phyloP scores from a whole-genome alignment of 768 basidiomycete species.

The Leucogyrophana mollusca region DNA sequence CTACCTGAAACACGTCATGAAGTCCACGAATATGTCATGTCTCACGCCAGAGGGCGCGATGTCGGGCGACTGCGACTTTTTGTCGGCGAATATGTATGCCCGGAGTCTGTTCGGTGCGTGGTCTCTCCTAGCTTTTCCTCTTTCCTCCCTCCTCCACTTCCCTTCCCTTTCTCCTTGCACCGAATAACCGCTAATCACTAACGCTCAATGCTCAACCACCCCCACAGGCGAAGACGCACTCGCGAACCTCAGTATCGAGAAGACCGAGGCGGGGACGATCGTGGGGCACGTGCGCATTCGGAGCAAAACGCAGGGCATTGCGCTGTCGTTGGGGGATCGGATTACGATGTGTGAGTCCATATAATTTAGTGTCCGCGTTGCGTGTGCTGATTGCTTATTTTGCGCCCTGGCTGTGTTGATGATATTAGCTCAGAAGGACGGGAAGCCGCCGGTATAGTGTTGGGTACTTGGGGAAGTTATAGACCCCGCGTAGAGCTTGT shows the following conservation, averaged over 20 bases:
- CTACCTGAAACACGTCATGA: slow-evolving; percentile 94
- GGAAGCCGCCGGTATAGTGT: slow-evolving; percentile 33
- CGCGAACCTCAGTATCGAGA: slow-evolving; percentile 92
- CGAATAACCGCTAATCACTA: no score
- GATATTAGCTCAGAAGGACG: slow-evolving; percentile 46
- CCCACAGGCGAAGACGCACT: slow-evolving; percentile 87
- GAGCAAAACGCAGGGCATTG: slow-evolving; percentile 97
- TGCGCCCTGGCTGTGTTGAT: no score
- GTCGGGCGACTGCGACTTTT: slow-evolving; percentile 95
- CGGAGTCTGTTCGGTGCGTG: slow-evolving; percentile 85
- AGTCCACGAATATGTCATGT: slow-evolving; percentile 96
- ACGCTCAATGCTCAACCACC: no score
- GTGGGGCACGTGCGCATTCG: slow-evolving; percentile 94
- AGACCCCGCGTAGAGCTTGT: no score
- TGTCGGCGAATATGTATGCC: slow-evolving; percentile 96
- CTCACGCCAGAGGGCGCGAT: slow-evolving; percentile 85
- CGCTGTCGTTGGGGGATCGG: slow-evolving; percentile 88
- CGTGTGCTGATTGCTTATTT: slow-evolving; percentile 3
- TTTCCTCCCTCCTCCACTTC: background rate
- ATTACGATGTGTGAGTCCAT: slow-evolving; percentile 67
- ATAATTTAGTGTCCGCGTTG: no score
- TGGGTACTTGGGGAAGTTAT: no score
- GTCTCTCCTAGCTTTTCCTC: slow-evolving; percentile 11
- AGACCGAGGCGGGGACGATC: slow-evolving; percentile 76
- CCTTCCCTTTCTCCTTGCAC: no score